Conservation (phyloP, 495 filamentous ascomycete species). For the Neurospora hispaniola region DNA sequence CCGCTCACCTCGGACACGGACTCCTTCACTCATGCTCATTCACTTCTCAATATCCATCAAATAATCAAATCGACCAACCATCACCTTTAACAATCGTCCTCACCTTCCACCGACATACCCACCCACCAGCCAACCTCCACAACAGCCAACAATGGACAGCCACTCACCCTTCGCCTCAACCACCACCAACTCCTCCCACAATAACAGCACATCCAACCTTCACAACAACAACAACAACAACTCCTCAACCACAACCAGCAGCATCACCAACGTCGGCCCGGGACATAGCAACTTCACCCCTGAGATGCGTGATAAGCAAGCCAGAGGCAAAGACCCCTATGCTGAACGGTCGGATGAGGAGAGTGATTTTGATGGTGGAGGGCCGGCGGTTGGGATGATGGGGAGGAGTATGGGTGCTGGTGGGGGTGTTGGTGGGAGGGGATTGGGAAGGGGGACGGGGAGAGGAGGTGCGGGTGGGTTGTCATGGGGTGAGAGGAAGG, state of each 20-base stretch:
- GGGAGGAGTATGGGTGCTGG: not conserved
- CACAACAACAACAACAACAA: not conserved
- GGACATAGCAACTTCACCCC: slow-evolving; percentile 18
- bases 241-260: not conserved
- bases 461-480: not conserved
- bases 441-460: not conserved
- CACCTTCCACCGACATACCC: not conserved
- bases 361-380: not conserved
- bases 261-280: not conserved
- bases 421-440: not conserved
- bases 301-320: slow-evolving; percentile 41
- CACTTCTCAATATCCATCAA: not conserved
- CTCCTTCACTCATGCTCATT: not conserved
- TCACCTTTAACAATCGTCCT: not conserved
- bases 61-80: not conserved
- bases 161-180: not conserved
- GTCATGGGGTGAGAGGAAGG: not conserved
- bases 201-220: slow-evolving; percentile 8
- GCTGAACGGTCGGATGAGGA: not conserved
- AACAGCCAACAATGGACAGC: not conserved
- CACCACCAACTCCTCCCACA: not conserved
- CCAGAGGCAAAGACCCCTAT: slow-evolving; percentile 43
- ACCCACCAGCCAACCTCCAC: not conserved
- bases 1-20: not conserved
- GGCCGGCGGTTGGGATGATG: not conserved